Conservation (phyloP, 106 monocot genomes). For the Gastrodia elata region DNA sequence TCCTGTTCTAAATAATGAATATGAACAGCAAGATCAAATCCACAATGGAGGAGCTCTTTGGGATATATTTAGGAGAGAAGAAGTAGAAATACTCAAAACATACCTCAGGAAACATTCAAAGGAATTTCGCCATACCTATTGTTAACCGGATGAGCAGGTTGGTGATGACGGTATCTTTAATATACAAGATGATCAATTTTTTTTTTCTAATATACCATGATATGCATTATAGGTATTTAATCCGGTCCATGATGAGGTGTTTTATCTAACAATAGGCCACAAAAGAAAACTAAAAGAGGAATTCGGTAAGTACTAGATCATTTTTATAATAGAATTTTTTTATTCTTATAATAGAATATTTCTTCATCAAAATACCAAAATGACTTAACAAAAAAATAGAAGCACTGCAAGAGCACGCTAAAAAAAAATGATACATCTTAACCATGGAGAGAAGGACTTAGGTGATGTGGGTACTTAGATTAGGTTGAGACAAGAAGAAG, state of each 20-base stretch:
- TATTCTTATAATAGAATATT: too few species aligned
- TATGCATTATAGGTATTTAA: conserved; percentile 34
- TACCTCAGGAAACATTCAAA: conserved; percentile 19
- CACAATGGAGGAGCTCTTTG: conserved; percentile 27
- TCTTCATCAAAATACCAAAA: too few species aligned
- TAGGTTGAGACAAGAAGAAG: too few species aligned
- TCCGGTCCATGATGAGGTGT: conserved; percentile 76
- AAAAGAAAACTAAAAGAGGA: conserved; percentile 76
- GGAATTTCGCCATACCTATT: conserved; percentile 26
- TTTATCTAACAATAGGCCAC: conserved; percentile 60
- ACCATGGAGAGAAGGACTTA: too few species aligned
- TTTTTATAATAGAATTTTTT: not conserved
- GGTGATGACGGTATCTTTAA: not conserved
- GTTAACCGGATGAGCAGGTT: conserved; percentile 19
- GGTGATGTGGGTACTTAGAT: too few species aligned
- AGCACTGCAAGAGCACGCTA: too few species aligned
- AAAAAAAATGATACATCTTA: too few species aligned
- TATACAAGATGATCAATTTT: not conserved
- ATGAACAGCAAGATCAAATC: not conserved
- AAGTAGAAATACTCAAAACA: conserved; percentile 9
- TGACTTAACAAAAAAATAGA: too few species aligned
- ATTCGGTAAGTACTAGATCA: conserved; percentile 72
- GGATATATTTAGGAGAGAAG: conserved; percentile 37
- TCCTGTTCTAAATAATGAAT: not conserved
- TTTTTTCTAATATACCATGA: not conserved